Evolutionary conservation across 2,329 filamentous ascomycete species (phyloP), one percentile per base, ranked within the genome.

Genomic region (Cladosporium sp.): DNA sequence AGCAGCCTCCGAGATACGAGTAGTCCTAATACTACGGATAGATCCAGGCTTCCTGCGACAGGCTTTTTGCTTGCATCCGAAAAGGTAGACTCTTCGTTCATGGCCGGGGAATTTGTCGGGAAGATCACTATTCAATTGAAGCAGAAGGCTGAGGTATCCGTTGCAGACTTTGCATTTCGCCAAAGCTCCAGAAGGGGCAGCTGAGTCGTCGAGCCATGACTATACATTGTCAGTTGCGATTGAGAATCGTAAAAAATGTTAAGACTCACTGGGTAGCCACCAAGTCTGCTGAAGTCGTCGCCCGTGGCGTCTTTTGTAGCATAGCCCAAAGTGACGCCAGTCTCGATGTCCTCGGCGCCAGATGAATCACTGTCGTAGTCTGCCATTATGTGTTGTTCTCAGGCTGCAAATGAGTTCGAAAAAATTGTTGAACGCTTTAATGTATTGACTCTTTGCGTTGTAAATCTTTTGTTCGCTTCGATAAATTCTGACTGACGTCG

Each of bases 101-200:
- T 97, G 90, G 58, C 87, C 86, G 1, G 92, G 89, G 69, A 96
- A 97, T 51, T 85, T 82, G 58, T 93, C 88, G 14, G 92, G 92
- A 3, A 97, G 82, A 71, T 97, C 92, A 67, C 86, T 92, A 74
- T 99, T 91, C 28, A 99, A 83, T 74, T 99, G 92, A 49, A 99
- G 83, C 3, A 99, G 83, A 11, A 97, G 82, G 1, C 85, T 87
- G 84, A 97, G 91, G 55, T 90, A 76, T 55, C 86, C 84, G 65
- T 91, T 89, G 84, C 94, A 99, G 64, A 89, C 83, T 75, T 89
- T 91, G 79, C 94, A 99, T 75, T 87, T 88, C 20, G 89, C 91
- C 9, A 96, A 82, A 0, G 87, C 79, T 22, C 88, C 88, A 1
- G 90, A 89, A 7, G 93, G 89, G 3, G 88, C 80, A 40, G 81